Percentiles rank a stretch among this genome's conserved stretches.
Evolutionary conservation across 2,329 filamentous ascomycete genomes (phyloP).

Genomic region (Ascochyta pisi): DNA sequence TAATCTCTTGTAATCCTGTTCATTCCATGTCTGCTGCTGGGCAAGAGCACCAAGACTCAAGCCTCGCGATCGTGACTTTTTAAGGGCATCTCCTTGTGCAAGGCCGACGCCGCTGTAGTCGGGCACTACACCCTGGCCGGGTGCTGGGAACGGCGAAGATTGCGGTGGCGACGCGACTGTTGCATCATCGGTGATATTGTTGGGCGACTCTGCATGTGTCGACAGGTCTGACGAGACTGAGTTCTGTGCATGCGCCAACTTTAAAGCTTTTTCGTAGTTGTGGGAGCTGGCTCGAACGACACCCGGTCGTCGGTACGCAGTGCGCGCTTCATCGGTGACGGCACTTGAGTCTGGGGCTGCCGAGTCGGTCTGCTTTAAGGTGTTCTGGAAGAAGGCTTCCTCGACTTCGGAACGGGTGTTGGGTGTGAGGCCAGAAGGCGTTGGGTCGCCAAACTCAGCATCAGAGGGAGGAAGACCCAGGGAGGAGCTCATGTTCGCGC

Average conservation of each 20-base stretch:
- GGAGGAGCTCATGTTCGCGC: conserved; percentile 26
- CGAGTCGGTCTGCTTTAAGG: conserved; percentile 42
- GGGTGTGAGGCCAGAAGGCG: conserved; percentile 46
- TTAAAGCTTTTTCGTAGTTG: conserved; percentile 44
- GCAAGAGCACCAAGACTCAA: conserved; percentile 41
- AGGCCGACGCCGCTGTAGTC: conserved; percentile 35
- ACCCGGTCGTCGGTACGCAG: conserved; percentile 37
- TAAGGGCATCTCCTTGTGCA: conserved; percentile 33
- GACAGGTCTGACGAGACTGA: conserved; percentile 37
- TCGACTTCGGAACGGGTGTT: conserved; percentile 47
- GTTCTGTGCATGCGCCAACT: conserved; percentile 26
- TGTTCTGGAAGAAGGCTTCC: conserved; percentile 42
- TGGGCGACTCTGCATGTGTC: conserved; percentile 18
- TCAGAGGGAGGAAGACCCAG: conserved; percentile 30
- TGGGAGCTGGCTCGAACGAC: conserved; percentile 34
- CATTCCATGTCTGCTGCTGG: conserved; percentile 43
- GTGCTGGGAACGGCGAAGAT: conserved; percentile 32
- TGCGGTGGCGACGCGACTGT: conserved; percentile 28
- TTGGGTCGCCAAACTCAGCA: conserved; percentile 31
- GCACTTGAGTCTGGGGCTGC: conserved; percentile 41
- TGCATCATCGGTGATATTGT: conserved; percentile 14
- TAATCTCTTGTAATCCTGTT: conserved; percentile 45
- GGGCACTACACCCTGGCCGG: conserved; percentile 45
- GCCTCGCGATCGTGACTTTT: conserved; percentile 39
- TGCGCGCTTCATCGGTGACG: conserved; percentile 30